These are phyloP conservation scores for Ceriops tagal DNA, from an alignment of 345 rosid genomes.

Conservation along the genomic window DNA sequence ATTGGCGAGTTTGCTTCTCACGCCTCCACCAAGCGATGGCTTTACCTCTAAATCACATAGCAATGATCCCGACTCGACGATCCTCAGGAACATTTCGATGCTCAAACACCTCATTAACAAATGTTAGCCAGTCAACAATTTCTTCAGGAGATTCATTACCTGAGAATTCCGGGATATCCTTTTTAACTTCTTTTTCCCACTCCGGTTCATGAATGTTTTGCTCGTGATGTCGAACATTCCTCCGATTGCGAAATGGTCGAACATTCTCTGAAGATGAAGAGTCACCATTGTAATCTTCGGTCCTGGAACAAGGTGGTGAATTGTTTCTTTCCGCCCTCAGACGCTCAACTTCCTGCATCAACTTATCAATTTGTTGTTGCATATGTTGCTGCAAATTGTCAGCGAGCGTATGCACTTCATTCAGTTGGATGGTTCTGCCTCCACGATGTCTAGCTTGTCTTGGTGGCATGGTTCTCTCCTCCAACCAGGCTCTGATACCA, in stretches of 20 bases:
- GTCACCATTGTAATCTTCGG: too few relatives aligned
- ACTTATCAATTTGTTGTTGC: too few relatives aligned
- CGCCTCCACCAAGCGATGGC: neutral
- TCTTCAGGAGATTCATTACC: neutral
- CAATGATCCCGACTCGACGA: neutral
- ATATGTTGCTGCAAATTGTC: too few relatives aligned
- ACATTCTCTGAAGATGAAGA: too few relatives aligned
- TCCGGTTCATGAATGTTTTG: neutral
- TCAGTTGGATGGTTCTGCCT: neutral
- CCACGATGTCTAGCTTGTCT: neutral
- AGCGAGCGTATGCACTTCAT: too few relatives aligned
- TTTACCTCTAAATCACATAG: neutral
- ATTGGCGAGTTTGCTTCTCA: neutral
- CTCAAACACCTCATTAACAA: neutral
- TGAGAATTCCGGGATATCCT: neutral
- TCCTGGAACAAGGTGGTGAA: too few relatives aligned
- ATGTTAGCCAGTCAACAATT: neutral
- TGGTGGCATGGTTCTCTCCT: neutral
- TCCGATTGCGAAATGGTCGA: neutral
- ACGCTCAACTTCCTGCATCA: too few relatives aligned
- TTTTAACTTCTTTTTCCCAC: neutral
- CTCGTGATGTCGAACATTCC: neutral
- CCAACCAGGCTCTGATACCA: neutral
- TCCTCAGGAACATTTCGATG: neutral
- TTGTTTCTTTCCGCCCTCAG: too few relatives aligned